Conservation (phyloP, 192 early-diverging fungal genomes). For the Coemansia sp. region DNA sequence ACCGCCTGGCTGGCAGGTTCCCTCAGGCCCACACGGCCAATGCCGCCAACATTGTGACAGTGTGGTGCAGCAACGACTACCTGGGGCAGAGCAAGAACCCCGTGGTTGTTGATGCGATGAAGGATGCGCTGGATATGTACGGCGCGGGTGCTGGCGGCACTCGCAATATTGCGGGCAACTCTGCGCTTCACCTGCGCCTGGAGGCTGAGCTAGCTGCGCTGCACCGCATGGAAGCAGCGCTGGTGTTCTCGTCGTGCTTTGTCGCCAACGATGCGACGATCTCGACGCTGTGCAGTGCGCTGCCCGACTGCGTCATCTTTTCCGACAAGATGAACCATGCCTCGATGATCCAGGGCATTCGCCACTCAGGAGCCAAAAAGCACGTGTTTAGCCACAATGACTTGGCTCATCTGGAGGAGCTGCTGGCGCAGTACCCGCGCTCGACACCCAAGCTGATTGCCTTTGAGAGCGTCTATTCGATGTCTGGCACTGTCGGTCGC, state of each 20-base stretch:
- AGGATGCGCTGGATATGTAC: constrained; percentile 90
- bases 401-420: constrained; percentile 80
- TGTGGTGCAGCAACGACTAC: constrained; percentile 99
- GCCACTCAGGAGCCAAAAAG: constrained; percentile 83
- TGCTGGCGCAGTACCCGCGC: constrained; percentile 75
- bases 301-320: constrained; percentile 92
- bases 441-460: constrained; percentile 92
- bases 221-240: constrained; percentile 86
- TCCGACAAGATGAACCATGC: constrained; percentile 95
- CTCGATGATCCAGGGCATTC: constrained; percentile 99
- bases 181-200: constrained; percentile 87
- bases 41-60: constrained; percentile 84
- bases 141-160: constrained; percentile 98
- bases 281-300: constrained; percentile 79
- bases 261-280: constrained; percentile 98
- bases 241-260: constrained; percentile 97
- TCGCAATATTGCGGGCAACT: constrained; percentile 98
- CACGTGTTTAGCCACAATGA: constrained; percentile 94
- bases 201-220: constrained; percentile 89
- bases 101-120: constrained; percentile 84
- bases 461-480: constrained; percentile 96
- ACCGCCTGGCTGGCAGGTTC: constrained; percentile 88
- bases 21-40: constrained; percentile 92
- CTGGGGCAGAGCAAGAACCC: constrained; percentile 94
- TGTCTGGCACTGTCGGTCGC: constrained; percentile 92